Evolutionary conservation across 148 eudicot species (phyloP).

Genomic region (Persicaria tinctoria): DNA sequence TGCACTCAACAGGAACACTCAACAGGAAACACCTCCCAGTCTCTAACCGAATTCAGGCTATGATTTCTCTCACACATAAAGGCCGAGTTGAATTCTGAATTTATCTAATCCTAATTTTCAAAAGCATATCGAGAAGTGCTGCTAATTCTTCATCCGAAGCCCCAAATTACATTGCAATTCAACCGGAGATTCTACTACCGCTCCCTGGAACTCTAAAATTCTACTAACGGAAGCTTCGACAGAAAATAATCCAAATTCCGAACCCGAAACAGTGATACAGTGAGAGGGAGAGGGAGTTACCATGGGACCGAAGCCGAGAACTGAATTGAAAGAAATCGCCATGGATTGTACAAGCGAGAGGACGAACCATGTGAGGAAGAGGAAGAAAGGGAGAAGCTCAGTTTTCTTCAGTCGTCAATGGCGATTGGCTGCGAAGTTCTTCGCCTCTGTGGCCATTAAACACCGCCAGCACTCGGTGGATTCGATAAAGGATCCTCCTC

Average conservation of each 20-base stretch:
- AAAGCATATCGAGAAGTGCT: no score
- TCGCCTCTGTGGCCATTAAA: constrained; percentile 10
- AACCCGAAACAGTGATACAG: not conserved
- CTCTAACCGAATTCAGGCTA: no score
- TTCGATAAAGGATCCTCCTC: not conserved
- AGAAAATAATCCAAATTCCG: no score
- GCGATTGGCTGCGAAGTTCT: not conserved
- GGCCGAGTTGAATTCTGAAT: no score
- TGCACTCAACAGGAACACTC: not conserved
- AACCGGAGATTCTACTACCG: no score
- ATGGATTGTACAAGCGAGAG: constrained; percentile 17
- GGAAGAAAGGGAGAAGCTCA: not conserved
- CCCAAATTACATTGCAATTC: no score
- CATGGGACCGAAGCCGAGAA: constrained; percentile 28
- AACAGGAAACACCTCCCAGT: not conserved
- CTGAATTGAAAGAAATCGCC: constrained; percentile 57
- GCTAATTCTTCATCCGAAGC: no score
- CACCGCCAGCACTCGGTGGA: not conserved
- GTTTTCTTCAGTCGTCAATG: not conserved
- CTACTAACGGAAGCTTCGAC: no score
- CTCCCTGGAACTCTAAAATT: no score
- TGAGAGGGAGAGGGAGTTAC: constrained; percentile 17
- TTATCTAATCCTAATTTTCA: no score
- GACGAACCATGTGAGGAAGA: constrained; percentile 32
- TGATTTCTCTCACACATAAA: no score